phyloP scores from a whole-genome alignment of 176 grass and related monocot species.

The Hsuehochloa calcarea region DNA sequence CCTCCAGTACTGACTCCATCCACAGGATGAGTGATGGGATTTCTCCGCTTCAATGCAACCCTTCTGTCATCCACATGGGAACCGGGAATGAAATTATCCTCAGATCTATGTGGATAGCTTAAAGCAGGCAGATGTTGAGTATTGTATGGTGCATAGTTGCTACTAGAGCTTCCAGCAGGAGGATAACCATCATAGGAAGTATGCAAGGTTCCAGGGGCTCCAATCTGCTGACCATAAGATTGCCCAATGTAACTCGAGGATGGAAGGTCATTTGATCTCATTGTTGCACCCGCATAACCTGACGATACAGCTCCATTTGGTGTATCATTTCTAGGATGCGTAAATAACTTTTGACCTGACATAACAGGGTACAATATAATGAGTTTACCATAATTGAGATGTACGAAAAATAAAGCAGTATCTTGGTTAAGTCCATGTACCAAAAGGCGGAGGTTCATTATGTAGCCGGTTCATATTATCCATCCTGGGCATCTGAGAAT shows the following conservation, averaged over 20 bases:
- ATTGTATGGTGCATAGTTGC: slow-evolving; percentile 37
- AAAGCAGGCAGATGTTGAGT: slow-evolving; percentile 20
- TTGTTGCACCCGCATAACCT: slow-evolving; percentile 20
- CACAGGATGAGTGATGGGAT: slow-evolving; percentile 37
- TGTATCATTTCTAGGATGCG: slow-evolving; percentile 45
- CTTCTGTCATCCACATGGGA: slow-evolving; percentile 47
- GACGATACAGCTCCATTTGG: slow-evolving; percentile 23
- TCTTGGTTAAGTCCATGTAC: slow-evolving; percentile 31
- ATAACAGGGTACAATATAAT: slow-evolving; percentile 24
- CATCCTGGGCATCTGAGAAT: slow-evolving; percentile 40
- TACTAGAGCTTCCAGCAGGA: slow-evolving; percentile 50
- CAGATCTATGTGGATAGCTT: slow-evolving; percentile 43
- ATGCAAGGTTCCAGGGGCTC: slow-evolving; percentile 35
- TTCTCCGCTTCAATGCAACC: slow-evolving; percentile 55
- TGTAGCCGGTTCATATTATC: slow-evolving; percentile 38
- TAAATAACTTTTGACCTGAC: slow-evolving; percentile 49
- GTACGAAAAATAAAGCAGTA: background rate
- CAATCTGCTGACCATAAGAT: slow-evolving; percentile 39
- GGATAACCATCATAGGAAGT: slow-evolving; percentile 36
- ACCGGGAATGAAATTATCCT: slow-evolving; percentile 42
- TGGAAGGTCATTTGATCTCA: slow-evolving; percentile 39
- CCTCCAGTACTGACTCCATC: slow-evolving; percentile 27
- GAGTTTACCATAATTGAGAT: slow-evolving; percentile 18
- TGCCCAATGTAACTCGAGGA: slow-evolving; percentile 32
- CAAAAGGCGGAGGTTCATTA: slow-evolving; percentile 46